Conservation (phyloP, 495 filamentous ascomycete genomes). For the Tuber umbilicatum region DNA sequence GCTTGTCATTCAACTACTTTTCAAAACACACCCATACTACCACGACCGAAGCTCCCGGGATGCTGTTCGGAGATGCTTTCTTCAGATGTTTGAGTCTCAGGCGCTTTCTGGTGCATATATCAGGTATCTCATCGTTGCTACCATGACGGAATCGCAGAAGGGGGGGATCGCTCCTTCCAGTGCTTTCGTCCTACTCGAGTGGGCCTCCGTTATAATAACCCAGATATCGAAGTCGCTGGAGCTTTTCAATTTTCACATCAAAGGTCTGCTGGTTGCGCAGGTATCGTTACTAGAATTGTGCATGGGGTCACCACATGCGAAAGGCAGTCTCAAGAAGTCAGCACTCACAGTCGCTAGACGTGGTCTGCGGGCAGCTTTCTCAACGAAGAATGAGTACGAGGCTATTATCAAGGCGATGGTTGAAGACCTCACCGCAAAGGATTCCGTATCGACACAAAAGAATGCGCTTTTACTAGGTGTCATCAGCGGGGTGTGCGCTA, state of each 20-base stretch:
- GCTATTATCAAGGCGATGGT: slow-evolving; percentile 59
- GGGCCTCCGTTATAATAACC: slow-evolving; percentile 49
- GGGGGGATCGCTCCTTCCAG: slow-evolving; percentile 64
- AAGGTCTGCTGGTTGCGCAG: slow-evolving; percentile 25
- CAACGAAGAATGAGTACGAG: slow-evolving; percentile 49
- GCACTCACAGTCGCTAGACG: slow-evolving; percentile 67
- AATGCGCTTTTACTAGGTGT: slow-evolving; percentile 76
- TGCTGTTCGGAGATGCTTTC: slow-evolving; percentile 71
- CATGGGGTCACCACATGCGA: slow-evolving; percentile 49
- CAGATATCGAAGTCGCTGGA: slow-evolving; percentile 25
- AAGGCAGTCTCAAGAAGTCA: slow-evolving; percentile 28
- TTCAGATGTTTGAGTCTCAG: slow-evolving; percentile 51
- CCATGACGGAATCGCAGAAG: slow-evolving; percentile 64
- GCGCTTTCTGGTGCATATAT: slow-evolving; percentile 56
- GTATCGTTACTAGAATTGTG: slow-evolving; percentile 60
- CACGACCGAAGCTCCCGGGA: slow-evolving; percentile 72
- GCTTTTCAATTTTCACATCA: slow-evolving; percentile 19
- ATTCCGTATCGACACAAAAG: slow-evolving; percentile 54
- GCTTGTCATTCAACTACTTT: slow-evolving; percentile 60
- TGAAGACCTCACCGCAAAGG: slow-evolving; percentile 58
- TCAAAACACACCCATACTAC: slow-evolving; percentile 82
- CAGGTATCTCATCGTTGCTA: slow-evolving; percentile 43
- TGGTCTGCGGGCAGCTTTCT: slow-evolving; percentile 63
- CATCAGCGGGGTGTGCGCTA: slow-evolving; percentile 74
- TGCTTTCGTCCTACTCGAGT: slow-evolving; percentile 84